These are phyloP conservation scores for Pseudogymnoascus sp. DNA, from an alignment of 2,329 filamentous ascomycete genomes.

Conservation along the genomic window DNA sequence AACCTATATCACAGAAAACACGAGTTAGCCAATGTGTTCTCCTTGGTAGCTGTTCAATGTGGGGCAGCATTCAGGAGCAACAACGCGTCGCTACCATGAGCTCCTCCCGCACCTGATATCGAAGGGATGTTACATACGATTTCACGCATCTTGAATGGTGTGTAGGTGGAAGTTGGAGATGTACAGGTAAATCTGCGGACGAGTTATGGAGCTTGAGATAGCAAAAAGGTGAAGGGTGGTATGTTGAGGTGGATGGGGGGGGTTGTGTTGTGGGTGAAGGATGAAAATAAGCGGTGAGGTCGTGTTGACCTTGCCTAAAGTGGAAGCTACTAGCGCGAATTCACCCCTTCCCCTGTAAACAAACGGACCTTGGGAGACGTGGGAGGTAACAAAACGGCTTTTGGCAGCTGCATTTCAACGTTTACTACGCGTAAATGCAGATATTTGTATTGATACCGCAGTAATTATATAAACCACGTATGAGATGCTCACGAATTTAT, in stretches of 20 bases:
- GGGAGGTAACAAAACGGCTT: not conserved
- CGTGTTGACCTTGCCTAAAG: constrained; percentile 13
- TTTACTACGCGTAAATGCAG: not conserved
- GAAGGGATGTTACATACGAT: constrained; percentile 50
- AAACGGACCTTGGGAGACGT: constrained; percentile 8
- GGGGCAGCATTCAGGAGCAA: constrained; percentile 34
- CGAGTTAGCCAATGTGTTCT: constrained; percentile 49
- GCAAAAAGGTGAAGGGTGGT: constrained; percentile 9
- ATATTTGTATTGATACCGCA: not conserved
- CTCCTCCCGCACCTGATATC: constrained; percentile 3
- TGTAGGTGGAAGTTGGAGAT: constrained; percentile 15
- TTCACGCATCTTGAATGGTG: constrained; percentile 61
- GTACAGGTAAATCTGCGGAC: constrained; percentile 14
- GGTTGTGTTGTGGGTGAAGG: constrained; percentile 12
- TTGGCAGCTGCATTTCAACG: constrained; percentile 1
- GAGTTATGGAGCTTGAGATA: constrained; percentile 18
- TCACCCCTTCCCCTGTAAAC: constrained; percentile 12
- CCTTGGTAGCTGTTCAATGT: constrained; percentile 34
- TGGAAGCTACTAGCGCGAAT: constrained; percentile 7
- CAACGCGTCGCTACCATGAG: constrained; percentile 34
- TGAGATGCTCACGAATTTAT: not conserved
- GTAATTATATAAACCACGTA: constrained; percentile 5
- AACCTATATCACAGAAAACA: constrained; percentile 61
- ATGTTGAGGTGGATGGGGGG: constrained; percentile 12
- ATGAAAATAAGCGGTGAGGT: constrained; percentile 14